Percentiles rank a stretch among this genome's conserved stretches.
Conservation (phyloP, 2,329 filamentous ascomycete genomes). For the Aureobasidium sp. region DNA sequence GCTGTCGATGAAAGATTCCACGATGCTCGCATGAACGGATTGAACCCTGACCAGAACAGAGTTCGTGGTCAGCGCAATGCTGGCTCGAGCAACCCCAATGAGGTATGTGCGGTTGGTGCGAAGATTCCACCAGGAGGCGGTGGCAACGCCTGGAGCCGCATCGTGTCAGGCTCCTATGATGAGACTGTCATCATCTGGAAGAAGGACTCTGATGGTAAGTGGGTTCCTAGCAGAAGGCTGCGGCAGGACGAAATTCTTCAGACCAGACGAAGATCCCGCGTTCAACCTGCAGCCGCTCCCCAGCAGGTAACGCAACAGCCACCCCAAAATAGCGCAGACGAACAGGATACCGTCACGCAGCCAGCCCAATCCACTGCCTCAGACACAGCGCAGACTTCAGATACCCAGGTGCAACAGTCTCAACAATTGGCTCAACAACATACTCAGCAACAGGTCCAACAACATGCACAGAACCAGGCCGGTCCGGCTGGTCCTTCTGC, state of each 20-base stretch:
- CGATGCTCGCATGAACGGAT: conserved; percentile 42
- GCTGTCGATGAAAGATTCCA: conserved; percentile 67
- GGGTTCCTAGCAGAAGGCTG: conserved; percentile 63
- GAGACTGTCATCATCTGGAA: conserved; percentile 95
- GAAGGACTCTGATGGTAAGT: conserved; percentile 68
- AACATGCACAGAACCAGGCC: conserved; percentile 30
- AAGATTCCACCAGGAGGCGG: conserved; percentile 86
- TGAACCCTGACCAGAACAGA: conserved; percentile 25
- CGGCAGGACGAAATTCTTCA: conserved; percentile 22
- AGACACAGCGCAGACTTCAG: not conserved
- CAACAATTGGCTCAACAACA: not conserved
- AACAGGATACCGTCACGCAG: not conserved
- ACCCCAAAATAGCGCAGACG: conserved; percentile 1
- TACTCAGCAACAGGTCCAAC: conserved; percentile 12
- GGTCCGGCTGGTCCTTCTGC: conserved; percentile 8
- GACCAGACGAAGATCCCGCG: not conserved
- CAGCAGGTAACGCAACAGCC: conserved; percentile 13
- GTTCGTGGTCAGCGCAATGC: conserved; percentile 45
- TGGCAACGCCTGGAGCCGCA: conserved; percentile 81
- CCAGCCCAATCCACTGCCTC: not conserved
- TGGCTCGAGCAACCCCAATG: conserved; percentile 64
- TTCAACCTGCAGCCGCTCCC: conserved; percentile 12
- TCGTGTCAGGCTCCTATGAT: conserved; percentile 94
- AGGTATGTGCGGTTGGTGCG: conserved; percentile 72
- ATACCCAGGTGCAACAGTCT: not conserved